Evolutionary conservation across 2,329 filamentous ascomycete genomes (phyloP), one percentile per base, ranked within the genome.

Genomic region (Fusarium compactum): DNA sequence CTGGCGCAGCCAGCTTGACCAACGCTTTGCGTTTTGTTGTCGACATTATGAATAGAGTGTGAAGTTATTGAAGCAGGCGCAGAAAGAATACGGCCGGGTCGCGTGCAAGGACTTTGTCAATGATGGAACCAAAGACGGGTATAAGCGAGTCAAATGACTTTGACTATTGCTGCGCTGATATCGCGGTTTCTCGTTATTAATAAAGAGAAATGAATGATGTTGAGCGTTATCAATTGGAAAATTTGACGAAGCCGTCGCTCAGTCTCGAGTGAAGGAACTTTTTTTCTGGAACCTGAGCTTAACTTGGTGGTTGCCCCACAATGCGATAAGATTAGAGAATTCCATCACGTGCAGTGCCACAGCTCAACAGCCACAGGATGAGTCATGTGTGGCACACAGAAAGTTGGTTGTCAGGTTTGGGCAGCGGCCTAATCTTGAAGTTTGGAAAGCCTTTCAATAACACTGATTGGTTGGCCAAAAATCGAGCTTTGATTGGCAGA

Each of bases 11-110:
- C 74, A 91, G 82, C 80, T 86, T 86, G 68, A 84, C 82, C 65
- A 86, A 81, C 61, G 85, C 82, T 84, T 89, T 91, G 77, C 88
- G 83, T 80, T 89, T 91, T 46, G 87, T 86, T 66, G 87, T 86
- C 65, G 88, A 87, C 85, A 89, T 89, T 66, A 76, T 74, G 73
- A 75, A 34, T 65, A 16, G 50, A 53, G 41, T 55, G 48, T 56
- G 52, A 61, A 58, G 53, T 45, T 43, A 30, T 60, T 55, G 66
- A 61, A 58, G 54, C 47, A 27, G 54, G 52, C 52, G 61, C 41
- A 59, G 48, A 60, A 47, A 52, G 55, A 45, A 50, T 20, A 45
- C 20, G 48, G 53, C 50, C 5, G 50, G 56, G 68, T 69, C 63
- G 70, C 57, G 63, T 74, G 70, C 63, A 71, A 40, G 53, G 62